Conservation (phyloP, 1,284 basidiomycete species). For the Puccinia coronata region DNA sequence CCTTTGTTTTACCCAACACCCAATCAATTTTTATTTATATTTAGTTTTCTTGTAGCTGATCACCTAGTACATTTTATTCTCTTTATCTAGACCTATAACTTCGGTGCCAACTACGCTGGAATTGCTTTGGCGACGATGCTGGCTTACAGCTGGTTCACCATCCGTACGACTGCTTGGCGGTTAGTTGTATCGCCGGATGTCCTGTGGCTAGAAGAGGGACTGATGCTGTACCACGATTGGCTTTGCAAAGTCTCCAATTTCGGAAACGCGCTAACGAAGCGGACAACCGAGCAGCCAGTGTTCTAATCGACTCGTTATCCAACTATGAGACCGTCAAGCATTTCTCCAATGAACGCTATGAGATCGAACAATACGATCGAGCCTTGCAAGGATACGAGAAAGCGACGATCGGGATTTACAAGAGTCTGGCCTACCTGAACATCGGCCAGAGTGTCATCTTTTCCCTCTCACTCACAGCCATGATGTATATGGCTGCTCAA, state of each 20-base stretch:
- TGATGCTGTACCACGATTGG: not conserved
- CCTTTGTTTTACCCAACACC: not conserved
- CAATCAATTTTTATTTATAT: not conserved
- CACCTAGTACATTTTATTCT: not conserved
- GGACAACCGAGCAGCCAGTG: constrained; percentile 43
- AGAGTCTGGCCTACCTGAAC: constrained; percentile 45
- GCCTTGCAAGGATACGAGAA: constrained; percentile 38
- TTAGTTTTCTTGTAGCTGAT: not conserved
- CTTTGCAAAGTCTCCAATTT: constrained; percentile 38
- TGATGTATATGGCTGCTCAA: constrained; percentile 50
- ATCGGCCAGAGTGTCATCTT: constrained; percentile 47
- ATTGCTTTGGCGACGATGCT: constrained; percentile 47
- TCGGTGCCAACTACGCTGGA: constrained; percentile 45
- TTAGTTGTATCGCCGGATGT: constrained; percentile 1
- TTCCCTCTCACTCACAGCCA: constrained; percentile 43
- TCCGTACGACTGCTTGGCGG: constrained; percentile 50
- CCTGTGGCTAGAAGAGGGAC: not conserved
- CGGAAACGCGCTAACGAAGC: constrained; percentile 46
- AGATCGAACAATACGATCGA: constrained; percentile 49
- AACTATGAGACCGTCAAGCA: constrained; percentile 50
- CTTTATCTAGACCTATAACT: constrained; percentile 49
- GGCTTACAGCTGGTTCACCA: constrained; percentile 44
- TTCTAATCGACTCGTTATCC: constrained; percentile 38
- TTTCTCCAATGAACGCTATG: constrained; percentile 46
- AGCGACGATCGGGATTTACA: constrained; percentile 44